These are phyloP conservation scores for Cladosporium sp. DNA, from an alignment of 2,329 filamentous ascomycete genomes.

Conservation along the genomic window DNA sequence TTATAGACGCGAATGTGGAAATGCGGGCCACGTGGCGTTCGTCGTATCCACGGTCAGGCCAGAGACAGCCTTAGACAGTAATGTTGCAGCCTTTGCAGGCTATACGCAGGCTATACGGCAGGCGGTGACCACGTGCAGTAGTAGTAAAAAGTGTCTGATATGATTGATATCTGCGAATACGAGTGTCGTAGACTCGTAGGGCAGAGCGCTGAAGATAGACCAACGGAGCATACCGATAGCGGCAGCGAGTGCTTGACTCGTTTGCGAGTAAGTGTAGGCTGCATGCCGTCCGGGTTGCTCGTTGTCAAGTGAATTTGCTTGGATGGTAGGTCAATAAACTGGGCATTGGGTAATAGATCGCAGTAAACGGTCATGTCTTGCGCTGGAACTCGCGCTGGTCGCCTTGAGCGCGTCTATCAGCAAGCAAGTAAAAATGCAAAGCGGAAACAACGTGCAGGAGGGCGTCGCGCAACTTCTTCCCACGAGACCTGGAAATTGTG, in stretches of 20 bases:
- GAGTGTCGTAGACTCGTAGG: background rate
- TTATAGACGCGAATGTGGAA: background rate
- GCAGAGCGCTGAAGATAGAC: background rate
- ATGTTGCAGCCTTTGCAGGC: background rate
- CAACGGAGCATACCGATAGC: background rate
- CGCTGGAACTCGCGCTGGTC: background rate
- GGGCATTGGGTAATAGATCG: background rate
- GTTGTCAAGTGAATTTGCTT: background rate
- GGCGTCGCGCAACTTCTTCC: too few species aligned
- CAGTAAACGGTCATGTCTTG: background rate
- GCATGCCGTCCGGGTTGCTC: background rate
- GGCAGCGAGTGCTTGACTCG: background rate
- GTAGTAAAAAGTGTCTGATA: background rate
- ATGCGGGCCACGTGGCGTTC: constrained; percentile 1
- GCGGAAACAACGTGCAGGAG: background rate
- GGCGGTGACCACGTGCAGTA: background rate
- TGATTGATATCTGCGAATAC: background rate
- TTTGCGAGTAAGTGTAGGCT: background rate
- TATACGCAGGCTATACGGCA: background rate
- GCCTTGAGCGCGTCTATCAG: background rate
- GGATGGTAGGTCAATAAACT: background rate
- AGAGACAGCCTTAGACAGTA: constrained; percentile 5
- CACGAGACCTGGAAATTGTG: too few species aligned
- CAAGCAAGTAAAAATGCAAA: background rate
- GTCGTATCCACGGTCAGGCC: background rate